These are phyloP conservation scores for Kitagawia praeruptora DNA, from an alignment of 129 eudicot species.

Conservation along the genomic window DNA sequence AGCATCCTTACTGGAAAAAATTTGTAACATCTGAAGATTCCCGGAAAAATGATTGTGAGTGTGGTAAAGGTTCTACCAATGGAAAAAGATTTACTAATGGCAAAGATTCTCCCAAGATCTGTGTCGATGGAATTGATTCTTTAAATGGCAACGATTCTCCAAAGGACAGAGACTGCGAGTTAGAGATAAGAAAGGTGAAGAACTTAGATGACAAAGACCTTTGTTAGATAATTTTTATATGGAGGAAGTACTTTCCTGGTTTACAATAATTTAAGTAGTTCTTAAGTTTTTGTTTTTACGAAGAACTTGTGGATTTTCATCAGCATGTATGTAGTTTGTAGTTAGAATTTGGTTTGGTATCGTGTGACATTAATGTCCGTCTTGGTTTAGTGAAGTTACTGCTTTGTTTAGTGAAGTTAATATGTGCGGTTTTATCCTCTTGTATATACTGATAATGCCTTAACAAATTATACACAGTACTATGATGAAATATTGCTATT, in stretches of 20 bases:
- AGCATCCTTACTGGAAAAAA: constrained; percentile 74
- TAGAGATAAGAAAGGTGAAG: not conserved
- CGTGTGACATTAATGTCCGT: not conserved
- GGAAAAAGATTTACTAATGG: not conserved
- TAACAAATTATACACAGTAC: too few species aligned
- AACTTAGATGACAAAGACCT: not conserved
- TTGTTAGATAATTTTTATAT: not conserved
- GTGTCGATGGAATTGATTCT: not conserved
- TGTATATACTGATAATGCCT: too few species aligned
- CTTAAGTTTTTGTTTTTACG: not conserved
- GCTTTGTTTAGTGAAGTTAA: not conserved
- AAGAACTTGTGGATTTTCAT: not conserved
- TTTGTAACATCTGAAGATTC: not conserved
- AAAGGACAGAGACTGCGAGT: not conserved
- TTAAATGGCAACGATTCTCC: not conserved
- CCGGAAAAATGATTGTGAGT: not conserved
- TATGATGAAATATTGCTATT: too few species aligned
- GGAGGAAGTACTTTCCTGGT: not conserved
- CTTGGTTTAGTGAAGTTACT: not conserved
- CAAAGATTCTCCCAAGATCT: not conserved
- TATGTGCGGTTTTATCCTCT: too few species aligned
- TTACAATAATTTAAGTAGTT: not conserved
- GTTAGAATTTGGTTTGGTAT: not conserved
- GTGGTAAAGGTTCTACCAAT: not conserved
- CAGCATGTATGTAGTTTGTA: not conserved